These are phyloP conservation scores for Rhynchospora pubera DNA, from an alignment of 176 grass and related monocot species.

Conservation along the genomic window DNA sequence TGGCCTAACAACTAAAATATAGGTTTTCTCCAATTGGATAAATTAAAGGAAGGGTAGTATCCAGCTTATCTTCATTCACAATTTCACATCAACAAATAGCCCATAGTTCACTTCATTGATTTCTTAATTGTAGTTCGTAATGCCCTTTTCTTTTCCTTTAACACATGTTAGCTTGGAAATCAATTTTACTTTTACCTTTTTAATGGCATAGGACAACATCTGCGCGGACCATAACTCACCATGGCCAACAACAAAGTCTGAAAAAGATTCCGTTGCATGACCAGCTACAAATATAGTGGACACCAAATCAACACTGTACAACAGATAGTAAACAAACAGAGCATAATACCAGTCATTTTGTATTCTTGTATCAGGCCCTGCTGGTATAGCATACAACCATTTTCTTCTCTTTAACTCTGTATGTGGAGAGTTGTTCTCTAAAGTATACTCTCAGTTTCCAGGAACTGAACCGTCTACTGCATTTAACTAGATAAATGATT, in stretches of 20 bases:
- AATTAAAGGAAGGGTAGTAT: not conserved
- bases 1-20: not conserved
- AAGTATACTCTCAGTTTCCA: not conserved
- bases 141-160: not conserved
- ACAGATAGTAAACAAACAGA: constrained; percentile 12
- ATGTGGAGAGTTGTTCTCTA: too few species aligned
- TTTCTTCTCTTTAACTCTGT: too few species aligned
- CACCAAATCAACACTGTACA: not conserved
- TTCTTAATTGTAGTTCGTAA: not conserved
- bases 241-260: constrained; percentile 94
- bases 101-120: not conserved
- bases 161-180: not conserved
- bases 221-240: constrained; percentile 97
- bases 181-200: constrained; percentile 57
- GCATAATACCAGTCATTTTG: not conserved
- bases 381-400: too few species aligned
- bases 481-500: not conserved
- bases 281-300: constrained; percentile 63
- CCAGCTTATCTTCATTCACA: not conserved
- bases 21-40: not conserved
- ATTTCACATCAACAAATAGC: not conserved
- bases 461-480: not conserved
- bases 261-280: constrained; percentile 92
- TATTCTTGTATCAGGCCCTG: not conserved
- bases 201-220: constrained; percentile 82